Base-by-base conservation (phyloP, 2,329 filamentous ascomycete genomes). In the Hypoxylon sp. region DNA sequence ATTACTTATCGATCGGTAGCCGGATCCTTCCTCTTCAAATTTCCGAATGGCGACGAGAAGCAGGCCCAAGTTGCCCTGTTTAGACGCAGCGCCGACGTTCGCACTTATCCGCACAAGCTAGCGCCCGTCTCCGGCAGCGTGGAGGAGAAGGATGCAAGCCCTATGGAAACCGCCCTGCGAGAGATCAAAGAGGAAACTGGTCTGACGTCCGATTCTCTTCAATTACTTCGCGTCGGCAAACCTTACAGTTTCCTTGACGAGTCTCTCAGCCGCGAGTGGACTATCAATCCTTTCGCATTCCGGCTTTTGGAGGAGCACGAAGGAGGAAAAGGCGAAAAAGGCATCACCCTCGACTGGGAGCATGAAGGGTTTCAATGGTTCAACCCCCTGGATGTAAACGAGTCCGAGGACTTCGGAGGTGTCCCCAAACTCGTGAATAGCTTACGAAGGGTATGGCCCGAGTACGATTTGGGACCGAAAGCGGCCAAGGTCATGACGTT, bases 121-220 rank as follows among this genome's bases (percentile, higher is more conserved):
- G 87, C 86, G 0, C 85, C 88, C 0, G 84, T 90, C 17, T 87
- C 87, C 0, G 89, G 89, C 37, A 84, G 80, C 56, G 84, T 91
- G 52, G 84, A 89, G 2, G 54, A 77, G 5, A 72, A 75, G 0
- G 88, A 91, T 68, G 60, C 76, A 2, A 81, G 75, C 20, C 84
- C 88, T 0, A 73, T 87, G 5, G 77, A 80, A 2, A 84, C 88
- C 0, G 88, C 89, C 24, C 85, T 84, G 80, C 82, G 89, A 13
- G 88, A 90, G 74, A 78, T 91, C 20, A 70, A 73, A 4, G 88
- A 91, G 71, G 88, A 91, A 73, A 90, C 88, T 0, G 79, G 78
- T 1, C 79, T 91, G 11, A 82, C 80, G 0, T 66, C 77, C 0
- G 70, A 75, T 0, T 79, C 80, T 0, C 71, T 89, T 6, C 77